Evolutionary conservation across 495 filamentous ascomycete genomes (phyloP).

Genomic region (Penicillium argentinense): DNA sequence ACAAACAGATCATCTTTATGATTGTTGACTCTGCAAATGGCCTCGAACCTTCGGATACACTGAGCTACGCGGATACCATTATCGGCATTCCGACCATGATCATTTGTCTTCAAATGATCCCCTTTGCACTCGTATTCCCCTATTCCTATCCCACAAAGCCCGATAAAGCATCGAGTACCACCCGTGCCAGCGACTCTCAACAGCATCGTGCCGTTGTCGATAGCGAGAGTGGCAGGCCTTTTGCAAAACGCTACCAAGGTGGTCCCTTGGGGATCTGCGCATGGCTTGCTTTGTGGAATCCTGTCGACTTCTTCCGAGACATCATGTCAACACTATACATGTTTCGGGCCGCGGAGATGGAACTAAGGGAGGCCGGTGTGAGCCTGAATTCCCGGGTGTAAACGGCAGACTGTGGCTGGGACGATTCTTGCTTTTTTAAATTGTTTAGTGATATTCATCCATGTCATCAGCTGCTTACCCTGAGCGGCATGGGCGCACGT

Average conservation of each 20-base stretch:
- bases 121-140: constrained; percentile 32
- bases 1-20: constrained; percentile 28
- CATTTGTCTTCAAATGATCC: constrained; percentile 36
- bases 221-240: not conserved
- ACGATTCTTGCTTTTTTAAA: too few relatives aligned
- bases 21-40: constrained; percentile 25
- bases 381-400: not conserved
- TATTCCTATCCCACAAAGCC: constrained; percentile 29
- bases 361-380: not conserved
- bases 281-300: constrained; percentile 14
- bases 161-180: constrained; percentile 11
- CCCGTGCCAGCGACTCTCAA: not conserved
- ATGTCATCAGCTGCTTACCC: too few relatives aligned
- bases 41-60: constrained; percentile 17
- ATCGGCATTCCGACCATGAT: constrained; percentile 34
- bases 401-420: too few relatives aligned
- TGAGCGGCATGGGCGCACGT: too few relatives aligned
- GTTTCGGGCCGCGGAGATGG: not conserved
- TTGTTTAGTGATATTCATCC: too few relatives aligned
- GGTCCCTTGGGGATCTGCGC: constrained; percentile 13
- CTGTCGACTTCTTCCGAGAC: constrained; percentile 8
- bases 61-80: constrained; percentile 34
- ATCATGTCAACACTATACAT: constrained; percentile 6
- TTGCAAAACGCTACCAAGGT: constrained; percentile 14
- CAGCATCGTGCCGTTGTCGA: constrained; percentile 6